These are phyloP conservation scores for Mortierella sp. DNA, from an alignment of 371 early-diverging fungal genomes.

Conservation along the genomic window DNA sequence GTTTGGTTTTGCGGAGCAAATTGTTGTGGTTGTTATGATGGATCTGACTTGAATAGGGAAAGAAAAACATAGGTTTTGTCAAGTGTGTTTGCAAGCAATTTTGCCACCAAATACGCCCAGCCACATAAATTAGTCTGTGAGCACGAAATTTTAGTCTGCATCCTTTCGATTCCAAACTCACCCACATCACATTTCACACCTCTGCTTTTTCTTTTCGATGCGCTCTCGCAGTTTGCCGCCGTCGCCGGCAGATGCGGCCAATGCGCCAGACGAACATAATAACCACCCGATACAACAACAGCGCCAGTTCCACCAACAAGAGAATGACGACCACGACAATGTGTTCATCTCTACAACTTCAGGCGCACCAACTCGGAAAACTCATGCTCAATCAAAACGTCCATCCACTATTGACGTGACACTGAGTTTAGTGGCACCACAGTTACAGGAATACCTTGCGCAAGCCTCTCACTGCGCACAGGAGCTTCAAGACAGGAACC, in stretches of 20 bases:
- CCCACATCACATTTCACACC: neutral
- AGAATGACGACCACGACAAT: neutral
- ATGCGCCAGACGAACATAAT: neutral
- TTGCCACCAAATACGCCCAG: slow-evolving; percentile 12
- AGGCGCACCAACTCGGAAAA: neutral
- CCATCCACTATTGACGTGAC: neutral
- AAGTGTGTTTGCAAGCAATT: neutral
- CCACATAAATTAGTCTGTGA: neutral
- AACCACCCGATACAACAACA: neutral
- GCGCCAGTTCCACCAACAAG: neutral
- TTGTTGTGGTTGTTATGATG: neutral
- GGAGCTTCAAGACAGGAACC: slow-evolving; percentile 15
- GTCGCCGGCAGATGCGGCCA: neutral
- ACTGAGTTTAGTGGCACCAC: slow-evolving; percentile 2
- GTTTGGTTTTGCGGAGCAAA: neutral
- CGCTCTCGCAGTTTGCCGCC: neutral
- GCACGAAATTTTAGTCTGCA: too few relatives aligned
- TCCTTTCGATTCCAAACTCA: too few relatives aligned
- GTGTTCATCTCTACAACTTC: neutral
- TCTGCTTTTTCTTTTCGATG: neutral
- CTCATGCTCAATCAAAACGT: neutral
- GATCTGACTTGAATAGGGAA: too few relatives aligned
- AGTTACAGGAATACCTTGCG: slow-evolving; percentile 21
- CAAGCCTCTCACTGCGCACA: slow-evolving; percentile 26
- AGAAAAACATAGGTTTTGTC: too few relatives aligned